A percentile compares a stretch with the other conserved stretches of the same genome.
phyloP scores from a whole-genome alignment of 2,329 filamentous ascomycete species.

The Aspergillus hortae region DNA sequence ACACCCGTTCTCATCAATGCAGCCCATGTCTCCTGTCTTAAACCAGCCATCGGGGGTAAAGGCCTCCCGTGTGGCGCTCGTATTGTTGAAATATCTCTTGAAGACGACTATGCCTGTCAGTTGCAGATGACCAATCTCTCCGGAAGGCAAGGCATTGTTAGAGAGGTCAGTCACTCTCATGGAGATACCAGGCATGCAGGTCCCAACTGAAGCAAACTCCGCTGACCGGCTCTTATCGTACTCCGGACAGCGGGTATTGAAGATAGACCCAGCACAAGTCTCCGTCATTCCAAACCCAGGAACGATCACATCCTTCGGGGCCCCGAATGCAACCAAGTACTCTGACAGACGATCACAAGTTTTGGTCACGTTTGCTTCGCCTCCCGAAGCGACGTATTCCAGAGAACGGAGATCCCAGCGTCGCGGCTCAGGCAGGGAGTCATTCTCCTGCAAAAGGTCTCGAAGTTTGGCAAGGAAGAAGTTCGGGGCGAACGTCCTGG shows the following conservation, averaged over 20 bases:
- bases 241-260: constrained; percentile 38
- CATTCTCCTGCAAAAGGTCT: too few species aligned
- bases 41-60: constrained; percentile 19
- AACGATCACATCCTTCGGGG: constrained; percentile 39
- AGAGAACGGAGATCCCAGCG: constrained; percentile 18
- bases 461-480: too few species aligned
- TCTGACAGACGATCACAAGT: constrained; percentile 35
- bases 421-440: too few species aligned
- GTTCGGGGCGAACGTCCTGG: too few species aligned
- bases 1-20: constrained; percentile 10
- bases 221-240: constrained; percentile 12
- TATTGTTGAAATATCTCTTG: constrained; percentile 30
- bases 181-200: constrained; percentile 18
- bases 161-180: constrained; percentile 14
- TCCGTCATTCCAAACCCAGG: constrained; percentile 41
- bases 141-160: not conserved
- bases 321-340: constrained; percentile 25
- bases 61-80: constrained; percentile 18
- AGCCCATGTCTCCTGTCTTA: constrained; percentile 14
- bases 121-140: constrained; percentile 58
- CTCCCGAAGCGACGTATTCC: constrained; percentile 32
- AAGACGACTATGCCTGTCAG: constrained; percentile 23
- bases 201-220: constrained; percentile 17
- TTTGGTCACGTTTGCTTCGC: constrained; percentile 34
- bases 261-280: constrained; percentile 51